Evolutionary conservation across 2,329 filamentous ascomycete genomes (phyloP), one percentile per base, ranked within the genome.

Genomic region (Myriosclerotinia duriaeana): DNA sequence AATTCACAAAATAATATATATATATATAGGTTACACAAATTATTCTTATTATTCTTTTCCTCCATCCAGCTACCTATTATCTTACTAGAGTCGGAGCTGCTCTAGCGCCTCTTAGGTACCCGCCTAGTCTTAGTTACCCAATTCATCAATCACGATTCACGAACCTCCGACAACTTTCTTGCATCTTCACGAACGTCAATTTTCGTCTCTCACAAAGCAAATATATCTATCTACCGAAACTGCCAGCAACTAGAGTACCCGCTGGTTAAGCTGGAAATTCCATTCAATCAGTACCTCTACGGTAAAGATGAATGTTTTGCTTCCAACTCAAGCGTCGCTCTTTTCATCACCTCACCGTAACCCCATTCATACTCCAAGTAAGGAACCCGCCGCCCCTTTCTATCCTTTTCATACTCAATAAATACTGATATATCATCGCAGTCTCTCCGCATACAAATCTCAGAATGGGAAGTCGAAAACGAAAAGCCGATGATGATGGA

Each of bases 401-500:
- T 82, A 15, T 74, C 81, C 82, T 69, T 64, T 40, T 9, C 54
- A 48, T n/a, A n/a, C n/a, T n/a, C 38, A n/a, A 26, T 46, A 26
- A 55, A 63, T 48, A 52, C 58, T 66, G 53, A 63, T 61, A 72
- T n/a, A 64, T 67, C 63, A 71, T 65, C 17, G 54, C 71, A 83
- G 81, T 79, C 72, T 79, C 81, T 70, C 82, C 84, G 36, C 71
- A 68, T 48, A 68, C 69, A 66, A 71, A 67, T 54, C n/a, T 42
- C 76, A 84, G 77, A 76, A 86, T 87, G 83, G 72, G 78, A 22
- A 72, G 78, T 73, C 82, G 85, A 72, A 98, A 98, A 84, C 89
- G 95, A 79, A 98, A 98, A 83, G 93, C 92, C 75, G 87, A 89
- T 66, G 87, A 89, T 62, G 91, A 94, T 69, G 85, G 87, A 72